Base-by-base conservation (phyloP, 495 filamentous ascomycete species). In the Penicillium roqueforti region DNA sequence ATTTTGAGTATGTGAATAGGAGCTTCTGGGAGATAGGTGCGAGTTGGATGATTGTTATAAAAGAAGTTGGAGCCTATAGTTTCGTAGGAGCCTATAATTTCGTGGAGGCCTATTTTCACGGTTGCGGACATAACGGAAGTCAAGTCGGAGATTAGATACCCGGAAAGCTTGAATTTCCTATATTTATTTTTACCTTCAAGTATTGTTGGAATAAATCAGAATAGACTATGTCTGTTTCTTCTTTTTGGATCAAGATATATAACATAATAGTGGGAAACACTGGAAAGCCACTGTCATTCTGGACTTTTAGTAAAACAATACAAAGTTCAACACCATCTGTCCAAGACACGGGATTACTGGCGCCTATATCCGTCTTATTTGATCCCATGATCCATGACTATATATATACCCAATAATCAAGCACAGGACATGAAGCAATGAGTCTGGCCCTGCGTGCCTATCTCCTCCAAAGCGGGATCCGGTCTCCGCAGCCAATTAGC, bases 351-450 rank as follows among this genome's bases (percentile, higher is more conserved):
- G n/a, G n/a, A n/a, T 16, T 36, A 36, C 14, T 36, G 32, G 6
- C n/a, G n/a, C n/a, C 14, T 3, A 3, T 16, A 3, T 0, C 22
- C 5, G 22, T 4, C 14, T 16, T 6, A 0, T 4, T 29, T 3
- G 10, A 29, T 29, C 1, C 18, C 22, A 26, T 14, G 6, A 38
- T 6, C 8, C 23, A 19, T 19, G 13, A 18, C 14, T 23, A 22
- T 37, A 25, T 23, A 22, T 37, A 25, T 6, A 20, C 22, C 37
- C 28, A n/a, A 9, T 6, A 41, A 20, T 57, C 36, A 58, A 39
- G 26, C 38, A n/a, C 56, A 58, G 20, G 45, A 50, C 56, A 58
- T 58, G 10, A 58, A 58, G 26, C 51, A 58, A 46, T 58, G 37
- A n/a, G 56, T 58, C 9, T 45, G 39, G 8, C 51, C 56, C 9